These are phyloP conservation scores for Epichloe aotearoae DNA, from an alignment of 2,329 filamentous ascomycete genomes.

Conservation along the genomic window DNA sequence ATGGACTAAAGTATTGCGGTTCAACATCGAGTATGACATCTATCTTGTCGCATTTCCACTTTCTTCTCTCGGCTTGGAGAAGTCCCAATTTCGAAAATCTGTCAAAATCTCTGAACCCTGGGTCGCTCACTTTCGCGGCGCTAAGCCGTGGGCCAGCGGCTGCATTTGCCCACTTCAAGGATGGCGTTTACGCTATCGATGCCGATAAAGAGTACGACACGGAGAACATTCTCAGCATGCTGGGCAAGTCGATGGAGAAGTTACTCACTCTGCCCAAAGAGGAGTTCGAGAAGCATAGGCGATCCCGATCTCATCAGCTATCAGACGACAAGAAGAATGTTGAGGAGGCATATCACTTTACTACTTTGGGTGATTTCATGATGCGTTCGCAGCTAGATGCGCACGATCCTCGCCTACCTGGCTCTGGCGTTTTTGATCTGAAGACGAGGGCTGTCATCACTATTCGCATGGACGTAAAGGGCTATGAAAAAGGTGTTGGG, in stretches of 20 bases:
- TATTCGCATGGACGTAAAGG: constrained; percentile 71
- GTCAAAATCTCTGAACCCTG: constrained; percentile 51
- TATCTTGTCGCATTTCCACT: constrained; percentile 83
- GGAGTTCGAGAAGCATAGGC: constrained; percentile 76
- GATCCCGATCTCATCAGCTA: constrained; percentile 52
- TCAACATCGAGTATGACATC: constrained; percentile 96
- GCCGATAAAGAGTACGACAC: constrained; percentile 85
- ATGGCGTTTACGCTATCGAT: constrained; percentile 87
- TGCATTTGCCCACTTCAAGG: constrained; percentile 67
- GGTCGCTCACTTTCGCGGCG: constrained; percentile 54
- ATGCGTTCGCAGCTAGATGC: constrained; percentile 95
- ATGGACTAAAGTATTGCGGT: constrained; percentile 71
- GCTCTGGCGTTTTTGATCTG: constrained; percentile 87
- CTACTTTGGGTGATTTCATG: constrained; percentile 72
- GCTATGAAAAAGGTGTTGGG: constrained; percentile 61
- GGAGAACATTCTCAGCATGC: constrained; percentile 76
- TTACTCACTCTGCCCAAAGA: constrained; percentile 71
- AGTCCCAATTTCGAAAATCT: constrained; percentile 52
- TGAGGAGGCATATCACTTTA: constrained; percentile 77
- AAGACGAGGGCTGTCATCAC: constrained; percentile 89
- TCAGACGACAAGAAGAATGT: constrained; percentile 57
- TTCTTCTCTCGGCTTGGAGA: constrained; percentile 74
- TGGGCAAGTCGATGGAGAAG: constrained; percentile 96
- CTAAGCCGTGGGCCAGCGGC: constrained; percentile 63
- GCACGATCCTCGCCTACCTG: constrained; percentile 71